Evolutionary conservation across 2,329 filamentous ascomycete genomes (phyloP).

Genomic region (Paraphaeosphaeria minitans): DNA sequence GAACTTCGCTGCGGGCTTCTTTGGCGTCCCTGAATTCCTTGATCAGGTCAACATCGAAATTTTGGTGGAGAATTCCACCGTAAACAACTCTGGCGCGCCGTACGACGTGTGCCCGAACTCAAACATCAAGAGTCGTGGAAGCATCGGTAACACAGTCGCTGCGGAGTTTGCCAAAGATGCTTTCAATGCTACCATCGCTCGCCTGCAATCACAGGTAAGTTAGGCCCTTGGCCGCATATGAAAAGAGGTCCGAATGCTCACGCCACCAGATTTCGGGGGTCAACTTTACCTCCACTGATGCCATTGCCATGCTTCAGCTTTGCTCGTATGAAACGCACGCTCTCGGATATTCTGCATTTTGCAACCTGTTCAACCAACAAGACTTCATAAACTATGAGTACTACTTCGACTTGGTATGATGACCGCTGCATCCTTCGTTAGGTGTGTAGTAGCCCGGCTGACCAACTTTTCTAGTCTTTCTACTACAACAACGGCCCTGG

Average conservation of each 20-base stretch:
- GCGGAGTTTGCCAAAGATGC: slow-evolving; percentile 29
- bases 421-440: neutral
- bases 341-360: slow-evolving; percentile 52
- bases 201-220: slow-evolving; percentile 26
- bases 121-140: slow-evolving; percentile 31
- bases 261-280: slow-evolving; percentile 27
- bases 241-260: neutral
- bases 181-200: slow-evolving; percentile 36
- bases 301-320: slow-evolving; percentile 49
- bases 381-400: slow-evolving; percentile 54
- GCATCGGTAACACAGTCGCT: slow-evolving; percentile 34
- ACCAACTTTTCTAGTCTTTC: slow-evolving; percentile 27
- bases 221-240: neutral
- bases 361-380: slow-evolving; percentile 48
- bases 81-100: slow-evolving; percentile 39
- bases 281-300: slow-evolving; percentile 42
- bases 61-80: slow-evolving; percentile 29
- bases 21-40: slow-evolving; percentile 39
- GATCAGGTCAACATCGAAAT: slow-evolving; percentile 37
- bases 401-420: slow-evolving; percentile 46
- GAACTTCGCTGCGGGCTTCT: slow-evolving; percentile 42
- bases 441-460: neutral
- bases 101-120: slow-evolving; percentile 39
- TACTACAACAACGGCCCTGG: slow-evolving; percentile 42
- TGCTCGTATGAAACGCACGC: slow-evolving; percentile 44